These are phyloP conservation scores for Yamadazyma spencermartinsiae DNA, from an alignment of 1,139 yeast genomes.

Conservation along the genomic window DNA sequence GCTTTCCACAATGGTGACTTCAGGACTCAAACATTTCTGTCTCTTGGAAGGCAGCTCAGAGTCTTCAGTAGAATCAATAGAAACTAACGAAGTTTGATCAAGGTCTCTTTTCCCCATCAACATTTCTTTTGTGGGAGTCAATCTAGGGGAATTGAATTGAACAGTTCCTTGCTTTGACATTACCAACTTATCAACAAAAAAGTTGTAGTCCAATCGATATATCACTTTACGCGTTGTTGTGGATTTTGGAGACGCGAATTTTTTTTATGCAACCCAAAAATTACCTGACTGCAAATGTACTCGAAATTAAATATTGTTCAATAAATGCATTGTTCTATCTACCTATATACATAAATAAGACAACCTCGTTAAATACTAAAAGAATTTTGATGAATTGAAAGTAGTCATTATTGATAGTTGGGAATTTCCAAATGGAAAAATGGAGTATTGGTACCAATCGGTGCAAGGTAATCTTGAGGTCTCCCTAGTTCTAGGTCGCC, in stretches of 20 bases:
- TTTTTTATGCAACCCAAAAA: too few species aligned
- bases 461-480: constrained; percentile 47
- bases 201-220: neutral
- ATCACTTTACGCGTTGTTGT: neutral
- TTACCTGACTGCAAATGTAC: too few species aligned
- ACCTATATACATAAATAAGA: too few species aligned
- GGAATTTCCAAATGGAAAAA: constrained; percentile 89
- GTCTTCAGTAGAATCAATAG: neutral
- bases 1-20: constrained; percentile 10
- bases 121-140: constrained; percentile 7
- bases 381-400: constrained; percentile 2
- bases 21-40: constrained; percentile 9
- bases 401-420: constrained; percentile 44
- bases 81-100: neutral
- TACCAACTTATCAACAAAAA: neutral
- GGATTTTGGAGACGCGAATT: neutral
- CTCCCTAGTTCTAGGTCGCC: constrained; percentile 34
- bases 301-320: too few species aligned
- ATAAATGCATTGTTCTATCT: too few species aligned
- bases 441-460: constrained; percentile 74
- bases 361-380: neutral
- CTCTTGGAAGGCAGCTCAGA: constrained; percentile 9
- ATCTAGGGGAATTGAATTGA: constrained; percentile 7
- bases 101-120: neutral
- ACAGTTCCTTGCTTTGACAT: constrained; percentile 1